Evolutionary conservation across 352 stramenopile species (phyloP).

Genomic region (Albugo candida): DNA sequence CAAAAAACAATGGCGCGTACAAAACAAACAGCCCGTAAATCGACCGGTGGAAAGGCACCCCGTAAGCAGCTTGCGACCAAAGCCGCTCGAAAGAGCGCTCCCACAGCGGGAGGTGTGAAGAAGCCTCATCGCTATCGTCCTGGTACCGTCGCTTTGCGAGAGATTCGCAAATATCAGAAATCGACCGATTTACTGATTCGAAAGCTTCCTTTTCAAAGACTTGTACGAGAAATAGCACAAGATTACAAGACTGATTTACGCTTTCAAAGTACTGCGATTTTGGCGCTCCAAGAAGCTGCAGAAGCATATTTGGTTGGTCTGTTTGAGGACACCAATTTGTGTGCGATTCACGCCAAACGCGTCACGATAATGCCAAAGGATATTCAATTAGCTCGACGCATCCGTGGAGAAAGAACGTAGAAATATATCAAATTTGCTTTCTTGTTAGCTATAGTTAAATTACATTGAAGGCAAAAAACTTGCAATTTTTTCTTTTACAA

Average conservation of each 20-base stretch:
- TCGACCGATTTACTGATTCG: slow-evolving; percentile 73
- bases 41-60: slow-evolving; percentile 84
- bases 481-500: background rate
- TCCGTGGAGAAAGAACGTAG: slow-evolving; percentile 80
- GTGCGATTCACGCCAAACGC: slow-evolving; percentile 90
- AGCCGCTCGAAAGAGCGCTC: slow-evolving; percentile 81
- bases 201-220: slow-evolving; percentile 72
- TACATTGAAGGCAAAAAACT: background rate
- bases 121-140: slow-evolving; percentile 62
- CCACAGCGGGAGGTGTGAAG: slow-evolving; percentile 86
- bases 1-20: slow-evolving; percentile 78
- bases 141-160: slow-evolving; percentile 64
- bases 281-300: slow-evolving; percentile 81
- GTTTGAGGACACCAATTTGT: slow-evolving; percentile 92
- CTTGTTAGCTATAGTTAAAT: background rate
- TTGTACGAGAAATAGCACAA: slow-evolving; percentile 85
- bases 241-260: slow-evolving; percentile 93
- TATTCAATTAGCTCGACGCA: slow-evolving; percentile 86
- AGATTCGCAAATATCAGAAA: slow-evolving; percentile 81
- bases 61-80: slow-evolving; percentile 88
- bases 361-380: slow-evolving; percentile 96
- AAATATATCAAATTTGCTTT: background rate
- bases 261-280: slow-evolving; percentile 88
- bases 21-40: slow-evolving; percentile 95
- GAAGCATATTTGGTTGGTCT: slow-evolving; percentile 89